Base-by-base conservation (phyloP, 768 basidiomycete genomes). In the Russula compacta region DNA sequence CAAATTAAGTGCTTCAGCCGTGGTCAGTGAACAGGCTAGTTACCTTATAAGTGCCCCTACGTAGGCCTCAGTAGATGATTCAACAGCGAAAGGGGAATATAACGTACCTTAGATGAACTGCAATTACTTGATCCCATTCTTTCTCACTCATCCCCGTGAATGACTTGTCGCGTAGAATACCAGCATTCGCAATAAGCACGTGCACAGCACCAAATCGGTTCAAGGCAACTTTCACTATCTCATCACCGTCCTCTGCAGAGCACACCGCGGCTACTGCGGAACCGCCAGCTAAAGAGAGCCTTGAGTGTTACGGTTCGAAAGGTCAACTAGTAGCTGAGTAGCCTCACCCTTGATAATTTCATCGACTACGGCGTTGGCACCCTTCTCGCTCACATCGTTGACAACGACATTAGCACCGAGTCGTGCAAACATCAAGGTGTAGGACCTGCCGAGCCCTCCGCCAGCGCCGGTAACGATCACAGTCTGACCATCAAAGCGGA, bases 361-460 rank as follows among this genome's bases (percentile, higher is more conserved):
- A n/a, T 86, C 81, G 17, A 92, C 92, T 2, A 98, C 94, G 8
- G 80, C 75, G 21, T 83, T 82, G 7, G 94, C 94, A 2, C 82
- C 86, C 67, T 93, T 90, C 69, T 86, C 87, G 71, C 80, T 92
- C 50, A 98, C 86, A 69, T 99, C 97, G 71, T 98, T 99, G 46
- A 98, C 84, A 48, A 98, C 89, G 36, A 99, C 90, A 67, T 97
- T 97, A 10, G 93, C 95, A n/a, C 97, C 95, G 9, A 95, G 83
- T 56, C 82, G 84, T 29, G 81, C 90, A 69, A 88, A 98, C 89
- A 98, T 90, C 46, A 87, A 79, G 0, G 97, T 90, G 70, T 98
- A 97, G 2, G 83, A 82, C 33, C 97, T 85, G 17, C 97, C 97
- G 35, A 99, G 84, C 55, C 95, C 97, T 32, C 89, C 92, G 44